Base-by-base conservation (phyloP, 257 asterid genomes). In the Jasminum sambac region DNA sequence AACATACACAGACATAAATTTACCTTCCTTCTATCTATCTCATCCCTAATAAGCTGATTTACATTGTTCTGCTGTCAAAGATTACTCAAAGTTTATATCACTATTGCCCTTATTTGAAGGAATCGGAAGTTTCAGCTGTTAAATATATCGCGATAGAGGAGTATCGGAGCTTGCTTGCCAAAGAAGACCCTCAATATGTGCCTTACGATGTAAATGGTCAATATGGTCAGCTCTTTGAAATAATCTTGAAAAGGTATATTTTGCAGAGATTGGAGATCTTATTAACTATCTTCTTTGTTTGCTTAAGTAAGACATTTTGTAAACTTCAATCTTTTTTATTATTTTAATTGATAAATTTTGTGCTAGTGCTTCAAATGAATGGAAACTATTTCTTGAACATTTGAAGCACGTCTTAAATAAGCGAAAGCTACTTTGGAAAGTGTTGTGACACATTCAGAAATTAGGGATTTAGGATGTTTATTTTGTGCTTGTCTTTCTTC, bases 41-140 rank as follows among this genome's bases (percentile, higher is more conserved):
- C 26, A 68, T 76, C 70, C 50, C 34, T 11, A 4, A 19, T 21
- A 55, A 21, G 10, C 62, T 55, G 21, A 55, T 55, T 21, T 6
- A 63, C 64, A 55, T 38, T 52, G 19, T 57, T 70, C 70, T 75
- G 25, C 67, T 63, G 66, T 26, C 39, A 52, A n/a, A 63, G 21
- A 69, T 66, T 64, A 70, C 74, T 71, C 44, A 73, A 69, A 61
- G 24, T 81, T 71, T 67, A 41, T 16, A 70, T 71, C 36, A 55
- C 43, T 42, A 21, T 64, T 61, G n/a, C n/a, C 71, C 11, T 72
- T 71, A 81, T 63, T 80, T 70, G 84, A 77, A 95, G 99, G 98
- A 95, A 81, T 91, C 97, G 69, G 99, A 95, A 80, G 99, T 95
- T 76, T 91, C 98, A 76, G 96, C 96, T 50, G 98, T 95, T 62